Evolutionary conservation across 2,329 filamentous ascomycete species (phyloP), one percentile per base, ranked within the genome.

Genomic region (Colletotrichum lentis): DNA sequence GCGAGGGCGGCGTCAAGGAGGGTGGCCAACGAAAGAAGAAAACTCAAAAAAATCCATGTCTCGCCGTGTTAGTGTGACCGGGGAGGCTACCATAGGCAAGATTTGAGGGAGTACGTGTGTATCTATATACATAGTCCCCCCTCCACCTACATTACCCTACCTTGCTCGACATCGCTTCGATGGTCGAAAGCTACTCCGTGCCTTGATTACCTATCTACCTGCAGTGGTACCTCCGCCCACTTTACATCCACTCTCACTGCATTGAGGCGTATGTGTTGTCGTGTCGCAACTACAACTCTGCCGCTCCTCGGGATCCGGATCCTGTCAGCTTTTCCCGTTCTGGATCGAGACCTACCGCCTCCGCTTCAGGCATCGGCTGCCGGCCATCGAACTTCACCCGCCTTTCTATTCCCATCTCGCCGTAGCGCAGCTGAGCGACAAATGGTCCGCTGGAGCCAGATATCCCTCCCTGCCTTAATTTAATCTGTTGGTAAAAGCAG

Each of bases 291-390:
- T 65, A 55, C 55, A 43, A 68, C 65, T 60, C 55, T 69, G 49
- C 66, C 62, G 66, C 62, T 60, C 14, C 41, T 65, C 24, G 56
- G 66, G 55, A 69, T 69, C 27, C 31, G 44, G 18, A 66, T 66
- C 62, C 62, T 69, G 66, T 56, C 50, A 59, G 65, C 65, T 61
- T 69, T 37, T 57, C 50, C 65, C 43, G 31, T 64, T 59, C 46
- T 55, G 54, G 65, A 56, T 47, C 41, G 27, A 44, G 37, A 56
- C 31, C 37, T 52, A 44, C 64, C 52, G 52, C 44, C 50, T 63
- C 52, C 44, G 12, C 52, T 14, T 37, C 52, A 53, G 64, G 27
- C 58, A 63, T 56, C 56, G 35, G 57, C 20, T 54, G 47, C 49
- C 39, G 41, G 47, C 22, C 41, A 56, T 49, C 41, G 35, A 43